Base-by-base conservation (phyloP, 768 basidiomycete genomes). In the Boletus subcaerulescens region DNA sequence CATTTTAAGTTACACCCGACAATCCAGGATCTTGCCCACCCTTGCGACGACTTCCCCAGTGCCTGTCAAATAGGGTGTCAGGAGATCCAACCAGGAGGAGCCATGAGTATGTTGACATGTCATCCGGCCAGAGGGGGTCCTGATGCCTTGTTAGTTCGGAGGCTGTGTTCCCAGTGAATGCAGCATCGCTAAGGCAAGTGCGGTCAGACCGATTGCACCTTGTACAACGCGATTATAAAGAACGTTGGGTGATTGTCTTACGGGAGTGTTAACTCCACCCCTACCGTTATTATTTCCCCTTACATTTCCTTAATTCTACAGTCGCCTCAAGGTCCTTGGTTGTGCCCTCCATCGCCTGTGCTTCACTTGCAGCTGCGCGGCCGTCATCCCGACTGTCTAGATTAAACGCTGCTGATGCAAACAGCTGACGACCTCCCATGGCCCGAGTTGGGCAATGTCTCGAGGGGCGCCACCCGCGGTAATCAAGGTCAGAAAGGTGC, bases 401-500 rank as follows among this genome's bases (percentile, higher is more conserved):
- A 49, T 52, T 18, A 33, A 35, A 45, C 45, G 43, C 55, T 42
- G 50, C 41, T 38, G 29, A 80, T 80, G 77, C 71, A 76, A 56
- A 65, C 80, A 59, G 40, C 66, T 12, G 89, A 91, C 76, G 89
- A 91, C 77, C 79, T 91, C 51, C 89, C 89, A 22, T 91, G 89
- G 89, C 89, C 89, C 59, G 89, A 91, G 72, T 78, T 89, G 57
- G 89, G 89, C 58, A 91, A 91, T 65, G 87, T 91, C 60, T 89
- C 89, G 52, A 81, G 89, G 53, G 89, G 89, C 45, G 89, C 89
- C 24, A 91, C 89, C 47, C 73, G 89, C 67, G 89, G 89, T 56
- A 91, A 91, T 71, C 89, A 91, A 77, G 89, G 89, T 46, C 87
- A 90, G 68, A 91, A 91, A 67, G 89, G 89, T 58, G 86, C 84